Evolutionary conservation across 2,329 filamentous ascomycete species (phyloP), one percentile per base, ranked within the genome.

Genomic region (Fusarium nygamai): DNA sequence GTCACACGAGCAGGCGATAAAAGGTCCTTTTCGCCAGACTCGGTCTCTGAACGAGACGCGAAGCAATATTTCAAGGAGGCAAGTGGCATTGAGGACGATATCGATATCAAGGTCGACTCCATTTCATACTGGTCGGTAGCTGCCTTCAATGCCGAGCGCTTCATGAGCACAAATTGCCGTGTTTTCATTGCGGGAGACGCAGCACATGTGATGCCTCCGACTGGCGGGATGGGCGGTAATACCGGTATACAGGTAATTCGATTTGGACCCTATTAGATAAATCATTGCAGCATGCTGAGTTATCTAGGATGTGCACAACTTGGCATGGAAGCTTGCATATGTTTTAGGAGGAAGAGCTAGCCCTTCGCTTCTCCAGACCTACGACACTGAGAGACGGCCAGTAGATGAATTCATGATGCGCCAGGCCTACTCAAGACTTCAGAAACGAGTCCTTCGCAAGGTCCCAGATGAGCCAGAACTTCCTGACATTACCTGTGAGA

Each of bases 71-170:
- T 56, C 24, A 39, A 31, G 27, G 51, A 56, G 5, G 51, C 34
- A 1, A 29, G 13, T 3, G 51, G 51, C 2, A 56, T 56, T 8
- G 51, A 39, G 20, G 48, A 51, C 22, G 20, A 56, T 4, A 56
- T 39, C 6, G 20, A 39, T 29, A 56, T 56, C 14, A 39, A 39
- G 5, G 36, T 56, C 10, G 51, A 56, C 24, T 56, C 36, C 1
- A 56, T 56, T 5, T 56, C 51, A 3, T 56, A 39, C 16, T 56
- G 51, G 51, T 56, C 34, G 20, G 34, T 56, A 17, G 51, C 51
- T 6, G 51, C 34, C 2, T 56, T 56, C 24, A 56, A 51, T 5
- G 48, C 48, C 8, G 31, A 51, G 16, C 31, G 48, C 31, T 51
- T 51, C 29, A 24, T 24, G 4, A 51, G 48, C 48, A 13, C 16